Evolutionary conservation across 2,329 filamentous ascomycete species (phyloP).

Genomic region (Penicillium griseofulvum): DNA sequence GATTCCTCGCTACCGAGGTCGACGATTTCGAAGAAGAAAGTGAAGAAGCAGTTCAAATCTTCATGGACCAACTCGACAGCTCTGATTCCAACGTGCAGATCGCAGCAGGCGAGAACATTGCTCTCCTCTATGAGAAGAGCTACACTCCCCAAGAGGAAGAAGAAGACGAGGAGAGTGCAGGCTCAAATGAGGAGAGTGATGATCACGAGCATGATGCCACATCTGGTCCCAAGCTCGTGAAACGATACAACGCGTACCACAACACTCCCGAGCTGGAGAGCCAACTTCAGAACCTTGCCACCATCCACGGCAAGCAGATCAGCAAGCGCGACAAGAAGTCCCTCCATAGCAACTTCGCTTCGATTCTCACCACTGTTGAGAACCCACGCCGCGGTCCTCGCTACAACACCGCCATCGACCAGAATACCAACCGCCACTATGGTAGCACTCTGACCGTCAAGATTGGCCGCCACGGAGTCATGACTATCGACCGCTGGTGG

Average conservation of each 20-base stretch:
- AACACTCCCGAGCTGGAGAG: conserved; percentile 61
- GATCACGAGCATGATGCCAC: conserved; percentile 44
- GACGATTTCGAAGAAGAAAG: conserved; percentile 71
- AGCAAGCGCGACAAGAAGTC: conserved; percentile 66
- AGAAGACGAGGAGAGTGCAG: conserved; percentile 52
- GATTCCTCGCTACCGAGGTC: conserved; percentile 72
- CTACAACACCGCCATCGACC: conserved; percentile 63
- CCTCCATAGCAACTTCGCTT: conserved; percentile 64
- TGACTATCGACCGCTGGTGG: conserved; percentile 72
- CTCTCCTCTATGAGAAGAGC: conserved; percentile 75
- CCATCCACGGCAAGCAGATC: conserved; percentile 59
- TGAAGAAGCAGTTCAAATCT: conserved; percentile 71
- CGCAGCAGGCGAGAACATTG: conserved; percentile 75
- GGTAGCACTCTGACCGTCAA: conserved; percentile 62
- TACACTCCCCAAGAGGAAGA: conserved; percentile 60
- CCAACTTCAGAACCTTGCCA: conserved; percentile 59
- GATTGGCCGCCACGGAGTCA: conserved; percentile 56
- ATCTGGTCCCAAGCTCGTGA: conserved; percentile 49
- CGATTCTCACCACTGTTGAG: conserved; percentile 65
- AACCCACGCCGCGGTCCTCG: conserved; percentile 65
- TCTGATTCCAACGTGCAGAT: conserved; percentile 70
- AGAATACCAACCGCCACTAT: conserved; percentile 58
- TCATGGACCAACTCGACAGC: conserved; percentile 82
- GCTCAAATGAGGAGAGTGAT: conserved; percentile 37
- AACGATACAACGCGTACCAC: conserved; percentile 67